A percentile compares a stretch with the other conserved stretches of the same genome.
Conservation (phyloP, 495 filamentous ascomycete species). For the Neurospora sublineolata region DNA sequence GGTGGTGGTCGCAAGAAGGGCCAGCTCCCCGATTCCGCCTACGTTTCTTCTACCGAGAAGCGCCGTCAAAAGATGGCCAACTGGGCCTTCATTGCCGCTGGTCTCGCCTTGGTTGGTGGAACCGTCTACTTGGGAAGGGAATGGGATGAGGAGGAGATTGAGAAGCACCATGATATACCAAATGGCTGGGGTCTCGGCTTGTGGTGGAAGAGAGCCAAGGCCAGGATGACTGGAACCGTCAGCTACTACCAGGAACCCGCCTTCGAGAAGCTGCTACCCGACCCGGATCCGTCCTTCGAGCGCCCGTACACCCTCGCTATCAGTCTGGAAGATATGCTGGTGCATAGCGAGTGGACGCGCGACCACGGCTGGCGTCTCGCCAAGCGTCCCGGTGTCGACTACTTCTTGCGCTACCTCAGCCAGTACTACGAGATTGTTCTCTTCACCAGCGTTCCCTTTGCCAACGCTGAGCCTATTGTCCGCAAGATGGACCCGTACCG, state of each 20-base stretch:
- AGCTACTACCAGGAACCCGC: conserved; percentile 93
- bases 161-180: conserved; percentile 55
- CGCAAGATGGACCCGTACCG: conserved; percentile 93
- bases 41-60: conserved; percentile 81
- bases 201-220: conserved; percentile 68
- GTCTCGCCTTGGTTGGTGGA: conserved; percentile 19
- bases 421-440: conserved; percentile 97
- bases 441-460: conserved; percentile 76
- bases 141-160: conserved; percentile 65
- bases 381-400: conserved; percentile 91
- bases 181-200: conserved; percentile 48
- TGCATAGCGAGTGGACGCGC: conserved; percentile 87
- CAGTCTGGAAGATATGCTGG: conserved; percentile 83
- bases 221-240: conserved; percentile 58
- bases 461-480: conserved; percentile 74
- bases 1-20: conserved; percentile 38
- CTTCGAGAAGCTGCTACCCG: conserved; percentile 86
- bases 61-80: conserved; percentile 60
- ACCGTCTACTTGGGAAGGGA: conserved; percentile 65
- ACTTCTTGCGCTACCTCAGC: conserved; percentile 90
- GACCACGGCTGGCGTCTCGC: conserved; percentile 93
- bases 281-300: conserved; percentile 67
- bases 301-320: conserved; percentile 90
- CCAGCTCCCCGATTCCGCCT: conserved; percentile 69
- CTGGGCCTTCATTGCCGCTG: conserved; percentile 38